Evolutionary conservation across 2,329 filamentous ascomycete species (phyloP), one percentile per base, ranked within the genome.

Genomic region (Colletotrichum tamarilloi): DNA sequence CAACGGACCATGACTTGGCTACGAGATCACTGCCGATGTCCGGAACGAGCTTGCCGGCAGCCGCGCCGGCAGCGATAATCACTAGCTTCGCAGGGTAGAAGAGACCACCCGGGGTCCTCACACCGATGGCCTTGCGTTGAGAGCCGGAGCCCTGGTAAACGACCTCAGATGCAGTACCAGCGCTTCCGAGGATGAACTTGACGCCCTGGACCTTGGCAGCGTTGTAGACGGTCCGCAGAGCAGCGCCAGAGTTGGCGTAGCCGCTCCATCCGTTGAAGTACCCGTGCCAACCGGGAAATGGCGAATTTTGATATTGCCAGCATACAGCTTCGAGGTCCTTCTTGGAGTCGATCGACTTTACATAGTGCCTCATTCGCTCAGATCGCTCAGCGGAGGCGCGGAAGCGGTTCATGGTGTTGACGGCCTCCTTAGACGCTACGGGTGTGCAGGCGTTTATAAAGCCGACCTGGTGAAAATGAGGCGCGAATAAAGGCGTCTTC

Each of bases 1-100:
- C 90, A 1, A 92, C 86, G 0, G 87, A 86, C 88, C 89, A 92
- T 0, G 85, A 87, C 68, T 88, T 88, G 4, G 90, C 90, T 0
- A 86, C 85, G 3, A 90, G 83, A 49, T 88, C 86, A 0, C 78
- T 79, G 2, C 86, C 87, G 1, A 89, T 78, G 19, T 85, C 80
- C 0, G 90, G 89, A 1, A 87, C 65, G 2, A 92, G 78, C 0
- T 78, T 81, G 1, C 84, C 84, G 0, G 83, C 85, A 5, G 83
- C 84, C 0, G 89, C 90, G 0, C 90, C 90, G 0, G 86, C 82
- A 0, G 89, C 85, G 1, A 90, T 81, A 14, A 92, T 85, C 2
- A 87, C 84, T 3, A 87, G 42, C 11, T 58, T 46, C 3, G 62
- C 53, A 2, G 42, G 22, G 74, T n/a, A 82, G 80, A 12, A 49